Percentiles rank a stretch among this genome's conserved stretches.
phyloP scores from a whole-genome alignment of 768 basidiomycete species.

The Mycena kentingensis region DNA sequence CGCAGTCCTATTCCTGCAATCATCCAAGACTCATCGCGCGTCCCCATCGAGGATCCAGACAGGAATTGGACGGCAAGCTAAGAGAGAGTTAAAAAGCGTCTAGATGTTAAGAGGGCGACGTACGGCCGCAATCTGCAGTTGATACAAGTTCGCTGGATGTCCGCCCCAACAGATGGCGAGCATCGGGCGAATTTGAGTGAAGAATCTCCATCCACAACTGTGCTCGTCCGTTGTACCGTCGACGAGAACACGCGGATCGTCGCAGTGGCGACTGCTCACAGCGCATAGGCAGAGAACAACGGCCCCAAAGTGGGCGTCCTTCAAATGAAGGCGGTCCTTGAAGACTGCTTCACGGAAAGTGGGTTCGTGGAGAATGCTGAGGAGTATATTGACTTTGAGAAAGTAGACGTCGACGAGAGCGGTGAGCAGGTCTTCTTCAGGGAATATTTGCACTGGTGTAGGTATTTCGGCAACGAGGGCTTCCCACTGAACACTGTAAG shows the following conservation, averaged over 20 bases:
- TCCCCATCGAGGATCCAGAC: neutral
- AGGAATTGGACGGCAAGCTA: neutral
- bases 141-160: neutral
- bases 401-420: conserved; percentile 63
- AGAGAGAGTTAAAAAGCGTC: neutral
- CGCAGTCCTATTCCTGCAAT: neutral
- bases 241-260: conserved; percentile 43
- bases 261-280: conserved; percentile 55
- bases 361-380: conserved; percentile 67
- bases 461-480: conserved; percentile 20
- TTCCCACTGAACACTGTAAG: conserved; percentile 36
- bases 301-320: conserved; percentile 51
- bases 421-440: conserved; percentile 49
- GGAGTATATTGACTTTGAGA: conserved; percentile 43
- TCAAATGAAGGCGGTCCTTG: conserved; percentile 46
- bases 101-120: neutral
- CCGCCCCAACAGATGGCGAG: conserved; percentile 34
- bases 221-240: conserved; percentile 39
- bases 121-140: neutral
- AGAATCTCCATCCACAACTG: conserved; percentile 60
- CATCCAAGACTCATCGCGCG: neutral
- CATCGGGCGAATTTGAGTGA: conserved; percentile 59
- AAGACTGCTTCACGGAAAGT: conserved; percentile 56
- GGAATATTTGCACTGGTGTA: conserved; percentile 36
- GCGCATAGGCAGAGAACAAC: conserved; percentile 69